Conservation (phyloP, 2,329 filamentous ascomycete species). For the Alternaria postmessia region DNA sequence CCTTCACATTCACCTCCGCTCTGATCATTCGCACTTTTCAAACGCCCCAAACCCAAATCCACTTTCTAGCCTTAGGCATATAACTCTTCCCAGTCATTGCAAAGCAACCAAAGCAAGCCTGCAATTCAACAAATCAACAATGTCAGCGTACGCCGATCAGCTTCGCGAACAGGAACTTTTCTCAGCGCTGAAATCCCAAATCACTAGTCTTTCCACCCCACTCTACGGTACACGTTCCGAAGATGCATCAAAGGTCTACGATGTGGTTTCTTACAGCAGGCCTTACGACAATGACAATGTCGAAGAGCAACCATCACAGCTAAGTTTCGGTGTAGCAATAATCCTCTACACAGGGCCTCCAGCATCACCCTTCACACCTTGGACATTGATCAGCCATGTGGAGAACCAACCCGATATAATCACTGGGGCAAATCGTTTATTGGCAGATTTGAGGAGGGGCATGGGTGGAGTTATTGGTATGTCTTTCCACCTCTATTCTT, state of each 20-base stretch:
- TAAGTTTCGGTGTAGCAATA: not conserved
- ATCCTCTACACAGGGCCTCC: constrained; percentile 1
- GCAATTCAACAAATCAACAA: not conserved
- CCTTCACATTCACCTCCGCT: not conserved
- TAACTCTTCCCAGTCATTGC: not conserved
- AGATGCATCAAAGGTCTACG: not conserved
- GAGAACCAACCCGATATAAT: not conserved
- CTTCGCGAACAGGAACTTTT: not conserved
- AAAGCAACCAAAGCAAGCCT: not conserved
- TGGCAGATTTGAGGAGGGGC: not conserved
- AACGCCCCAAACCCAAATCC: not conserved
- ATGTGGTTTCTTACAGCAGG: not conserved
- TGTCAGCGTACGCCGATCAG: not conserved
- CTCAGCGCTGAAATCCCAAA: not conserved
- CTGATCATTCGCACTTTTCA: not conserved
- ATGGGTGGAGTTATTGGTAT: not conserved
- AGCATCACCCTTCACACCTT: not conserved
- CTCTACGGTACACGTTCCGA: not conserved
- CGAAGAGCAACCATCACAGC: not conserved
- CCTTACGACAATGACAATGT: not conserved
- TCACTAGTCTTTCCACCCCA: not conserved
- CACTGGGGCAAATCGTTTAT: not conserved
- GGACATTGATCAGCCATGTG: not conserved
- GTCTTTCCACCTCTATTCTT: not conserved
- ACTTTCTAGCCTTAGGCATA: not conserved